These are phyloP conservation scores for Fusarium sublunatum DNA, from an alignment of 2,329 filamentous ascomycete genomes.

Conservation along the genomic window DNA sequence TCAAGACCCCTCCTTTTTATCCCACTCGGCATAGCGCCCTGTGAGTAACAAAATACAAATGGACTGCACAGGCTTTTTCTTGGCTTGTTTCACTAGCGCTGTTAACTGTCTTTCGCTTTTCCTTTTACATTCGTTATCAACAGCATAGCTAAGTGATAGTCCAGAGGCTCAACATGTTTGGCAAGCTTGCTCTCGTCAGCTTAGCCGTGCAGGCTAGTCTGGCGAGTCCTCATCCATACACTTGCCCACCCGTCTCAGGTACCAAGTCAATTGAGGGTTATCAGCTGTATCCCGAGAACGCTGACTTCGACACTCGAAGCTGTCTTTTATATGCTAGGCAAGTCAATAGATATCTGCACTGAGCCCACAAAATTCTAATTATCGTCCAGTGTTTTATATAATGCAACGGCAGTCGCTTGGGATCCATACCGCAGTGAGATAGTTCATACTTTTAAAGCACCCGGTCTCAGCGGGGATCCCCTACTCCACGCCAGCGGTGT, in stretches of 20 bases:
- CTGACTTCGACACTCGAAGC: conserved; percentile 17
- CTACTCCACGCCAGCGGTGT: conserved; percentile 48
- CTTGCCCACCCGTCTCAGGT: conserved; percentile 1
- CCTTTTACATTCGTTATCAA: too few species aligned
- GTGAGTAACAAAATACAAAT: too few species aligned
- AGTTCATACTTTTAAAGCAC: conserved; percentile 43
- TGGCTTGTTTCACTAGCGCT: too few species aligned
- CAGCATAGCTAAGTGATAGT: too few species aligned
- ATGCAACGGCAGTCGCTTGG: conserved; percentile 16
- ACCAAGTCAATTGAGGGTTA: conserved; percentile 4
- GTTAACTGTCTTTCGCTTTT: too few species aligned
- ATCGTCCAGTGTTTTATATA: conserved; percentile 4
- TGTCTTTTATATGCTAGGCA: conserved; percentile 17
- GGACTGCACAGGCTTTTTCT: too few species aligned
- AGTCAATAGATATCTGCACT: background rate
- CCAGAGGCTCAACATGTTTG: background rate
- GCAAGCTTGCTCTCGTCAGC: background rate
- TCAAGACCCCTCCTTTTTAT: too few species aligned
- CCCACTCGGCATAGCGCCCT: too few species aligned
- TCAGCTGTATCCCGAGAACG: conserved; percentile 19
- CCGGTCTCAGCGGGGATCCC: conserved; percentile 45
- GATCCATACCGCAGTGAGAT: conserved; percentile 35
- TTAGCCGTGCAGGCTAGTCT: background rate
- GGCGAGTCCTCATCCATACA: background rate
- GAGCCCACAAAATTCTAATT: background rate